Percentiles rank a stretch among this genome's conserved stretches.
Conservation (phyloP, 2,329 filamentous ascomycete species). For the Penicillium sp. region DNA sequence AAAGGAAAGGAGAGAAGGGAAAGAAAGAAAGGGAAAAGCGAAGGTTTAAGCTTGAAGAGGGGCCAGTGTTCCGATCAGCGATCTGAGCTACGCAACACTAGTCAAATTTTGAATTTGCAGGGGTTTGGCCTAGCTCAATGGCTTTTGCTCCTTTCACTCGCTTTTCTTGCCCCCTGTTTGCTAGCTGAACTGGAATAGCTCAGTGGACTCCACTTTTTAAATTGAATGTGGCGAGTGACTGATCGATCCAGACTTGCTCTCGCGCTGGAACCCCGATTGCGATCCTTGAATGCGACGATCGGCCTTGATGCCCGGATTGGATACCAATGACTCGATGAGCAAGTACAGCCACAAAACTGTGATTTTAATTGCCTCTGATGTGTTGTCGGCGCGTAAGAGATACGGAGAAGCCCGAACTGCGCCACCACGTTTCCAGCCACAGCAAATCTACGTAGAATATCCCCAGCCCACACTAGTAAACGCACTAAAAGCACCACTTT, state of each 20-base stretch:
- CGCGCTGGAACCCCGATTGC: conserved; percentile 3
- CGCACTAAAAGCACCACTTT: background rate
- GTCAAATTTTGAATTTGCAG: background rate
- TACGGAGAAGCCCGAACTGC: conserved; percentile 5
- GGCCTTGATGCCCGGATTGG: background rate
- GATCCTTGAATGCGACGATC: background rate
- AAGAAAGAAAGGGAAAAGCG: conserved; percentile 7
- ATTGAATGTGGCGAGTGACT: background rate
- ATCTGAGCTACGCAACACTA: conserved; percentile 19
- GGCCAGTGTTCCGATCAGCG: conserved; percentile 18
- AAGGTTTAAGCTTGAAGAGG: conserved; percentile 18
- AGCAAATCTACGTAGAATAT: background rate
- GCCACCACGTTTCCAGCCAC: conserved; percentile 7
- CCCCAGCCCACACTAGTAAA: background rate
- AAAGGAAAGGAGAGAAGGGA: background rate
- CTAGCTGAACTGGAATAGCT: background rate
- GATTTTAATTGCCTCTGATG: no score
- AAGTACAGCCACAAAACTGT: background rate
- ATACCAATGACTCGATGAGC: conserved; percentile 19
- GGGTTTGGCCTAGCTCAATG: background rate
- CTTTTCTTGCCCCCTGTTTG: background rate
- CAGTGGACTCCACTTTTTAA: conserved; percentile 1
- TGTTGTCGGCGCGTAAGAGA: background rate
- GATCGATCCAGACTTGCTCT: conserved; percentile 14
- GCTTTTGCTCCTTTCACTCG: background rate